Base-by-base conservation (phyloP, 345 rosid genomes). In the Pugionium cornutum region DNA sequence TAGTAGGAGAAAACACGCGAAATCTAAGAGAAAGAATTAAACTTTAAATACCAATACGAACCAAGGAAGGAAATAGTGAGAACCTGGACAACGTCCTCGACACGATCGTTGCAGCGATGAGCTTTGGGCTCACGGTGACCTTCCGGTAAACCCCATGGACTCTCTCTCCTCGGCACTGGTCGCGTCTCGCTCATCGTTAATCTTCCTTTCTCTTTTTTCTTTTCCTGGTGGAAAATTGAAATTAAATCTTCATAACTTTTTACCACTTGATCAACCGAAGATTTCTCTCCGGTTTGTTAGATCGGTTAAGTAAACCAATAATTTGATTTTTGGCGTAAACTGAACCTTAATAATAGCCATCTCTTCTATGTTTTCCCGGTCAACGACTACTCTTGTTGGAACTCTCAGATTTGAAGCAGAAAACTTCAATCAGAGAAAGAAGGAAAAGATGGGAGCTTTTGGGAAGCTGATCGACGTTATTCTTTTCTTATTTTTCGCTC, bases 41-140 rank as follows among this genome's bases (percentile, higher is more conserved):
- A 3, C 49, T 46, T 53, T 53, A 0, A 57, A 53, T 18, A 11
- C 4, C 27, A 47, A 62, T 1, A 31, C 5, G 27, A 50, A 35
- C 3, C 7, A 2, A 26, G 9, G 51, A 49, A 7, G 11, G 32
- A 30, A 9, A 43, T 49, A 34, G 10, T 5, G 35, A 26, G 44
- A 77, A 90, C 96, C 77, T 90, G 96, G 30, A 90, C 77, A 47
- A 88, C 91, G 58, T 94, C 99, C 77, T 94, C 97, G 28, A 82
- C 91, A 11, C 97, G 91, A 80, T 90, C 97, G 71, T 90, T 90
- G 86, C 97, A 88, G 53, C 97, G 83, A 53, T 94, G 97, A 4
- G 96, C 88, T 72, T 88, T 94, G 6, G 97, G 97, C 62, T 90
- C 81, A n/a, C 86, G 87, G 6, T 84, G 86, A 46, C 85, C 88